Percentiles rank a stretch among this genome's conserved stretches.
phyloP scores from a whole-genome alignment of 495 filamentous ascomycete species.

The Rusavskia elegans region DNA sequence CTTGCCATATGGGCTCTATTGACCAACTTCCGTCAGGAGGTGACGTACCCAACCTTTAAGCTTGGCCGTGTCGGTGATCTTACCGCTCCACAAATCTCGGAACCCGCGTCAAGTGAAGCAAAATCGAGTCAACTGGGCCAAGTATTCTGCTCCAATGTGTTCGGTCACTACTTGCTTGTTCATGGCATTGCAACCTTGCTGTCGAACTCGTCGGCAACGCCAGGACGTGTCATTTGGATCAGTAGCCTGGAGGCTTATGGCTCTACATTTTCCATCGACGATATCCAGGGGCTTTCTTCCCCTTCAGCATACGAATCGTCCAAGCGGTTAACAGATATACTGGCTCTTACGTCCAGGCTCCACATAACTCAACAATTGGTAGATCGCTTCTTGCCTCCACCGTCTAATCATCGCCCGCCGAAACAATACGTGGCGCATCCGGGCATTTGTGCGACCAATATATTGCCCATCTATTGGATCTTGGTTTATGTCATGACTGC shows the following conservation, averaged over 20 bases:
- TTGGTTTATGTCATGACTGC: slow-evolving; percentile 46
- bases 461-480: slow-evolving; percentile 53
- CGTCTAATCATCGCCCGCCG: slow-evolving; percentile 20
- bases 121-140: slow-evolving; percentile 47
- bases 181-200: slow-evolving; percentile 67
- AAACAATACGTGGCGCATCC: slow-evolving; percentile 69
- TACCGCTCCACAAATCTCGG: slow-evolving; percentile 21
- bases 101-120: slow-evolving; percentile 19
- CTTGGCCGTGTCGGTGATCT: slow-evolving; percentile 40
- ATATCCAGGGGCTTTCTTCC: slow-evolving; percentile 59
- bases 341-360: slow-evolving; percentile 58
- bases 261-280: slow-evolving; percentile 39
- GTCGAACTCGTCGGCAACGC: slow-evolving; percentile 27
- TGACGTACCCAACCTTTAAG: slow-evolving; percentile 74
- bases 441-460: slow-evolving; percentile 66
- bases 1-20: slow-evolving; percentile 39
- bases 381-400: slow-evolving; percentile 26
- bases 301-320: slow-evolving; percentile 59
- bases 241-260: slow-evolving; percentile 57
- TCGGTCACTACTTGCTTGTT: slow-evolving; percentile 84
- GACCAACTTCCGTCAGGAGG: slow-evolving; percentile 46
- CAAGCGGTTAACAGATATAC: slow-evolving; percentile 72
- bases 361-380: slow-evolving; percentile 44
- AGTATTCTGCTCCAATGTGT: slow-evolving; percentile 82
- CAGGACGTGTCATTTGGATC: slow-evolving; percentile 67